These are phyloP conservation scores for Dryas octopetala DNA, from an alignment of 306 rosid genomes.

Conservation along the genomic window DNA sequence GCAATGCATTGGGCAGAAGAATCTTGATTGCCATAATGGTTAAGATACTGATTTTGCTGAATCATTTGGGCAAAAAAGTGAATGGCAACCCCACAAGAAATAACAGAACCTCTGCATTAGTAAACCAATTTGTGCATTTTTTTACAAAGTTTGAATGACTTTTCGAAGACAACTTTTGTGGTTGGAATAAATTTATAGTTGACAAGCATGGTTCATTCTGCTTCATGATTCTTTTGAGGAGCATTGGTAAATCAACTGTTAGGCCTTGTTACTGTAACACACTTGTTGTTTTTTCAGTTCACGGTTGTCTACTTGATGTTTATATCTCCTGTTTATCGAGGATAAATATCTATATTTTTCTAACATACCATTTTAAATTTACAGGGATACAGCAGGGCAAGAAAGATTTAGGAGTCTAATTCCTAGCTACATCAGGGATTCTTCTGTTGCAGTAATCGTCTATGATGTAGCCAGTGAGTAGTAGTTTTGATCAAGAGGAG, in stretches of 20 bases:
- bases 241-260: background rate
- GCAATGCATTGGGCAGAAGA: background rate
- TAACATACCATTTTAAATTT: slow-evolving; percentile 19
- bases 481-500: background rate
- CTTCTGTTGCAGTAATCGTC: slow-evolving; percentile 92
- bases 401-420: slow-evolving; percentile 98
- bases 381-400: slow-evolving; percentile 99
- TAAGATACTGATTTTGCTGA: background rate
- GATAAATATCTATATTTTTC: slow-evolving; percentile 3
- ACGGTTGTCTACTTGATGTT: background rate
- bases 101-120: background rate
- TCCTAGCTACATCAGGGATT: slow-evolving; percentile 98
- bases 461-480: slow-evolving; percentile 91
- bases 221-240: slow-evolving; percentile 4
- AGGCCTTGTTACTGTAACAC: background rate
- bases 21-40: background rate
- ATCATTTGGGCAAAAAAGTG: background rate
- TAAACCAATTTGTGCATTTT: background rate
- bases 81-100: background rate
- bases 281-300: background rate
- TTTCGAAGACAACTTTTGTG: background rate
- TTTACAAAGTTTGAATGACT: background rate
- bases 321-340: background rate
- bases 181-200: no score
- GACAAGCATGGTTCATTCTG: background rate